phyloP scores from a whole-genome alignment of 2,329 filamentous ascomycete species.

The Orbilia blumenaviensis region DNA sequence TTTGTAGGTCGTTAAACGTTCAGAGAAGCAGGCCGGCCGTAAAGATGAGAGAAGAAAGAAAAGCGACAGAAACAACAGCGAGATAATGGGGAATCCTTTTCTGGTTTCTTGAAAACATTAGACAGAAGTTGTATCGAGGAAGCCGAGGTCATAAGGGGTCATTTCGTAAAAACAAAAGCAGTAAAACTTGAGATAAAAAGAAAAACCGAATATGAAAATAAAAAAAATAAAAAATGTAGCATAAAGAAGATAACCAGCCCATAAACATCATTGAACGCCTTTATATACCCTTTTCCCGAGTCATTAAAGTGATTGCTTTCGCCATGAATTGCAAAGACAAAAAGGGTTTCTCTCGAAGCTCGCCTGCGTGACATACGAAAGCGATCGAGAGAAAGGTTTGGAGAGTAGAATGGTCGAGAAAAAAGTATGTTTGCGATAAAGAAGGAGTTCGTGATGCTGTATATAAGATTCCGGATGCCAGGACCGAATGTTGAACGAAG shows the following conservation, averaged over 20 bases:
- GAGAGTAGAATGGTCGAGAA: slow-evolving; percentile 56
- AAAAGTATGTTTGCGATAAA: slow-evolving; percentile 49
- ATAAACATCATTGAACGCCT: slow-evolving; percentile 54
- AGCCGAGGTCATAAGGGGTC: slow-evolving; percentile 43
- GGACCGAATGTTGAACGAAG: slow-evolving; percentile 12
- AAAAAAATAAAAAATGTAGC: slow-evolving; percentile 47
- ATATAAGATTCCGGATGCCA: slow-evolving; percentile 35
- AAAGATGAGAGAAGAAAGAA: slow-evolving; percentile 47
- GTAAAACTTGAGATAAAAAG: slow-evolving; percentile 57
- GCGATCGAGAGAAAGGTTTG: slow-evolving; percentile 54
- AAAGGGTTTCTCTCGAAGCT: slow-evolving; percentile 26
- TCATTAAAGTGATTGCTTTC: slow-evolving; percentile 52
- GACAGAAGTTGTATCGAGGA: slow-evolving; percentile 44
- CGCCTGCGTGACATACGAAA: slow-evolving; percentile 37
- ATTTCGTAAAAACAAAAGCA: slow-evolving; percentile 56
- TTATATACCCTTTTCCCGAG: slow-evolving; percentile 63
- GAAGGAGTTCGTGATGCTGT: slow-evolving; percentile 48
- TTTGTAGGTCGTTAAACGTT: slow-evolving; percentile 52
- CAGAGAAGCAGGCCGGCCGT: slow-evolving; percentile 47
- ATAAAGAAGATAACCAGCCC: slow-evolving; percentile 53
- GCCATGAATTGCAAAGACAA: slow-evolving; percentile 53
- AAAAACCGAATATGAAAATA: slow-evolving; percentile 45
- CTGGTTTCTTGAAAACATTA: slow-evolving; percentile 50
- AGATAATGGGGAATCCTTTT: slow-evolving; percentile 56
- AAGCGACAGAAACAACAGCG: slow-evolving; percentile 35